Evolutionary conservation across 83 land plant genomes (phyloP).

Genomic region (Isoetes engelmannii): DNA sequence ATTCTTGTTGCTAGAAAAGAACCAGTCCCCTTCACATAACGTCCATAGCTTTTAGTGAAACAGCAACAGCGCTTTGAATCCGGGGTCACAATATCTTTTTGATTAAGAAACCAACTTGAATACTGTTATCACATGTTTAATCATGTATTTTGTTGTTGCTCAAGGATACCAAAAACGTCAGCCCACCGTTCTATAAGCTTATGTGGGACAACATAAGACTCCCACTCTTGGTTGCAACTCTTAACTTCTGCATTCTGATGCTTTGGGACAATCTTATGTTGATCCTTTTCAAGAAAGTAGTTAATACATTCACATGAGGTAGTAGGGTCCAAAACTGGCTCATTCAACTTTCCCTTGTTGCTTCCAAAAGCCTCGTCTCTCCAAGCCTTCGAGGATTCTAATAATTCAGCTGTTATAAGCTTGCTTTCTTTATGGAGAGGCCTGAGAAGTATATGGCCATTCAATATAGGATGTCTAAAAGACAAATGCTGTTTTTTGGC

Average conservation of each 20-base stretch:
- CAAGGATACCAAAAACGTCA: conserved; percentile 83
- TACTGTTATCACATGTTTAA: conserved; percentile 14
- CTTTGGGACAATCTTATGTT: background rate
- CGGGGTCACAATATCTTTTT: conserved; percentile 74
- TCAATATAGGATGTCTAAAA: conserved; percentile 43
- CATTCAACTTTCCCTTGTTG: conserved; percentile 14
- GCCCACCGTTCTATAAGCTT: conserved; percentile 83
- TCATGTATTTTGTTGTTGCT: background rate
- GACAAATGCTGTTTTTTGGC: conserved; percentile 66
- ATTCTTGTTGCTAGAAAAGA: conserved; percentile 66
- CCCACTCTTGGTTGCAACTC: background rate
- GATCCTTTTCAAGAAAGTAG: conserved; percentile 43
- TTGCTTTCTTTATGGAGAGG: conserved; percentile 16
- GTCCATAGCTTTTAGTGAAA: conserved; percentile 93
- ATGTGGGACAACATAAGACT: conserved; percentile 44
- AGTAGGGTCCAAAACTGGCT: conserved; percentile 20
- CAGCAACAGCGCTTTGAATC: conserved; percentile 89
- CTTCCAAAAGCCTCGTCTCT: conserved; percentile 2
- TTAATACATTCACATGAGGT: conserved; percentile 41
- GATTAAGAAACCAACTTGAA: conserved; percentile 6
- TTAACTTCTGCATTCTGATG: too few relatives aligned
- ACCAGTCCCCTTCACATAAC: conserved; percentile 96
- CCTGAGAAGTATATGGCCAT: conserved; percentile 40
- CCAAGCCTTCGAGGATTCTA: conserved; percentile 16
- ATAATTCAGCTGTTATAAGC: background rate